A percentile compares a stretch with the other conserved stretches of the same genome.
Conservation (phyloP, 1,284 basidiomycete species). For the Amylostereum areolatum region DNA sequence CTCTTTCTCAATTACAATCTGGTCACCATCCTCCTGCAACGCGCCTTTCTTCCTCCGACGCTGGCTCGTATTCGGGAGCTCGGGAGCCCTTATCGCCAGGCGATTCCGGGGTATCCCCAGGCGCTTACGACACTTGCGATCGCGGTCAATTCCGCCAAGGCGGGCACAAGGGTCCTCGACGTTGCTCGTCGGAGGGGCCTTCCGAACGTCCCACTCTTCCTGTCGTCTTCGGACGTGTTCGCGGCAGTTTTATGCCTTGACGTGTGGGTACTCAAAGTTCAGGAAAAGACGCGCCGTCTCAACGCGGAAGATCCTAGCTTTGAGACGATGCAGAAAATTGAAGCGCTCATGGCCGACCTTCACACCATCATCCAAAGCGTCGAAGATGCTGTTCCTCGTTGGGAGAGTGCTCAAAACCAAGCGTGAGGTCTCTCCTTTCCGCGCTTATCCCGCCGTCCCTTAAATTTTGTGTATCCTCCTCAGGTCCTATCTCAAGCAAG, state of each 20-base stretch:
- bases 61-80: conserved; percentile 16
- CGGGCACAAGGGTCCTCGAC: conserved; percentile 58
- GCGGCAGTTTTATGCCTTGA: conserved; percentile 23
- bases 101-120: conserved; percentile 23
- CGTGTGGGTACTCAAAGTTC: conserved; percentile 22
- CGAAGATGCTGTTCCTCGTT: conserved; percentile 20
- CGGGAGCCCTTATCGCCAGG: conserved; percentile 14
- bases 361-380: conserved; percentile 18
- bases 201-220: conserved; percentile 22
- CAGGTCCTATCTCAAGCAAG: conserved; percentile 8
- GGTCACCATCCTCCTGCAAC: conserved; percentile 66
- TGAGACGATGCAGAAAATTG: conserved; percentile 15
- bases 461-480: neutral
- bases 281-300: conserved; percentile 11
- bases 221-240: conserved; percentile 17
- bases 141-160: conserved; percentile 61
- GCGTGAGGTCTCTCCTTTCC: conserved; percentile 15
- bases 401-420: conserved; percentile 23
- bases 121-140: conserved; percentile 50
- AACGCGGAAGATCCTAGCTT: conserved; percentile 5
- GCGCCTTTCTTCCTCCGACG: conserved; percentile 60
- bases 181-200: conserved; percentile 28
- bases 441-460: neutral
- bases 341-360: conserved; percentile 16
- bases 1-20: conserved; percentile 69